These are phyloP conservation scores for Aspergillus neoniger DNA, from an alignment of 2,329 filamentous ascomycete species.

Conservation along the genomic window DNA sequence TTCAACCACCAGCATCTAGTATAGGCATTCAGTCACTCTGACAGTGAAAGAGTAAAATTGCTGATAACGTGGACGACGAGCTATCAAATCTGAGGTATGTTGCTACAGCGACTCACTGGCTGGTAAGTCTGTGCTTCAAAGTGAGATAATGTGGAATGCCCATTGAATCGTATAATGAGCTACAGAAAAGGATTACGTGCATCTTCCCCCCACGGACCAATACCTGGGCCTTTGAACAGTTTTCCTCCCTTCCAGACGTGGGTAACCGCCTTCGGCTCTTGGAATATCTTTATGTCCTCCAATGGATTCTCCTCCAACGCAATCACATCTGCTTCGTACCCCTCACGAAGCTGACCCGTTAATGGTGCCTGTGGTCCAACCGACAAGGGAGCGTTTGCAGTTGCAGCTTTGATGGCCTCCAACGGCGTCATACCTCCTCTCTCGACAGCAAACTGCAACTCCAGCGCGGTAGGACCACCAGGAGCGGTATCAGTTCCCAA, in stretches of 20 bases:
- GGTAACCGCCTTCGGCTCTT: neutral
- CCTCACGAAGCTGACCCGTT: constrained; percentile 3
- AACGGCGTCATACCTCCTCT: constrained; percentile 4
- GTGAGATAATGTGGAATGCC: neutral
- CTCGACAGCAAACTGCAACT: constrained; percentile 2
- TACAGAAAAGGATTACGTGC: neutral
- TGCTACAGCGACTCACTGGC: too few species aligned
- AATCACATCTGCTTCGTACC: constrained; percentile 4
- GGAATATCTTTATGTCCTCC: neutral
- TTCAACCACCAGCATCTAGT: too few species aligned
- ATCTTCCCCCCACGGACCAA: constrained; percentile 5
- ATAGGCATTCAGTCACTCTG: too few species aligned
- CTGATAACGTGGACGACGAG: too few species aligned
- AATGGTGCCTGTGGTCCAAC: neutral
- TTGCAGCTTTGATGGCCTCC: constrained; percentile 1
- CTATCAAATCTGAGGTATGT: too few species aligned
- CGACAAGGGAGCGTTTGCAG: constrained; percentile 1
- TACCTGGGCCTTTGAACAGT: constrained; percentile 1
- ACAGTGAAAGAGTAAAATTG: too few species aligned
- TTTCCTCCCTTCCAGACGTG: constrained; percentile 1
- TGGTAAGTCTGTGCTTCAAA: too few species aligned
- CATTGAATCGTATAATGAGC: neutral
- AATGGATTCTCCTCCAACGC: constrained; percentile 3
- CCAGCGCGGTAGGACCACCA: neutral
- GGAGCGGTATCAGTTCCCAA: constrained; percentile 4